Evolutionary conservation across 257 asterid genomes (phyloP).

Genomic region (Solanum sparsipilum): DNA sequence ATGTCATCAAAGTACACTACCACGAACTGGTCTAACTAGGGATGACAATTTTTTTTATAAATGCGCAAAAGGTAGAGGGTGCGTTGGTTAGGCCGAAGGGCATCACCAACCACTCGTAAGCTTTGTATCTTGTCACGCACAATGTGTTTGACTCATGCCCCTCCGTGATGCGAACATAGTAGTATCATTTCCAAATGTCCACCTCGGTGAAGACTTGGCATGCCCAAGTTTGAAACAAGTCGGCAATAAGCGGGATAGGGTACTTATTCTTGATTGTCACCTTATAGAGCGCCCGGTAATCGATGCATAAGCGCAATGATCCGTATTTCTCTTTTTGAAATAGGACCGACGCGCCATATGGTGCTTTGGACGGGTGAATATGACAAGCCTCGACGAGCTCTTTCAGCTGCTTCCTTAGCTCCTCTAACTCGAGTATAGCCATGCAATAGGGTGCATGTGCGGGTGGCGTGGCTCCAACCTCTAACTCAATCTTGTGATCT

Average conservation of each 20-base stretch:
- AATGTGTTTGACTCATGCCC: neutral
- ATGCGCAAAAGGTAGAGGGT: neutral
- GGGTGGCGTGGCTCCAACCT: neutral
- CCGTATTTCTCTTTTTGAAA: too few species aligned
- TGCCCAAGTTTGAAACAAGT: too few species aligned
- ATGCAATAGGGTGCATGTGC: neutral
- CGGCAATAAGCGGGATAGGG: too few species aligned
- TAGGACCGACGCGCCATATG: fast-evolving
- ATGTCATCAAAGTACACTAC: neutral
- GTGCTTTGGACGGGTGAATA: too few species aligned
- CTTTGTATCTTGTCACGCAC: neutral
- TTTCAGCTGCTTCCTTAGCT: too few species aligned
- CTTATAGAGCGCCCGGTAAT: too few species aligned
- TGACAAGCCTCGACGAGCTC: neutral
- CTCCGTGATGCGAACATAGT: neutral
- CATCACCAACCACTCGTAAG: neutral
- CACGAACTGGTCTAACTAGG: neutral
- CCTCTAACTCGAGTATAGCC: neutral
- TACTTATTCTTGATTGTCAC: too few species aligned
- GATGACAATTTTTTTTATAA: neutral
- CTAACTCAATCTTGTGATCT: neutral
- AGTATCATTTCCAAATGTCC: neutral
- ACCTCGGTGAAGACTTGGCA: too few species aligned
- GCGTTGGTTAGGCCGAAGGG: neutral
- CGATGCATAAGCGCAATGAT: too few species aligned